A percentile compares a stretch with the other conserved stretches of the same genome.
phyloP scores from a whole-genome alignment of 305 asterid species.

The Plantago coronopus region DNA sequence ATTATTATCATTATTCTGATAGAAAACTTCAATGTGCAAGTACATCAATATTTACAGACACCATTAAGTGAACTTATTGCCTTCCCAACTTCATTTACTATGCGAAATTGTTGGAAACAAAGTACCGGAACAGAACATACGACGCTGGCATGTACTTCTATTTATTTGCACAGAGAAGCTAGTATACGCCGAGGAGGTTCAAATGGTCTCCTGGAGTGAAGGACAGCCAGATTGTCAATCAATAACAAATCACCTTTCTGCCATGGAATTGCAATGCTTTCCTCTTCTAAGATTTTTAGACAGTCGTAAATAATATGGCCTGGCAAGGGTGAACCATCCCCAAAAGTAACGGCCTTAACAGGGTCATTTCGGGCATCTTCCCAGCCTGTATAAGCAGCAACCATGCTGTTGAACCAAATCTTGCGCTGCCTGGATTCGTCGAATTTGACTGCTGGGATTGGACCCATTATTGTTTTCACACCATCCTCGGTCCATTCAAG shows the following conservation, averaged over 20 bases:
- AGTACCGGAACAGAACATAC: background rate
- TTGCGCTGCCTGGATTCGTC: slow-evolving; percentile 58
- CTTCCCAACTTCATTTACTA: background rate
- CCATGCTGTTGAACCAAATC: slow-evolving; percentile 92
- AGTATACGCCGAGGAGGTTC: slow-evolving; percentile 73
- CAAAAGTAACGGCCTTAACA: slow-evolving; percentile 71
- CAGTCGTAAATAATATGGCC: slow-evolving; percentile 59
- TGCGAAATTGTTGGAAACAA: background rate
- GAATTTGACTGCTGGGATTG: slow-evolving; percentile 68
- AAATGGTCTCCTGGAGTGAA: slow-evolving; percentile 69
- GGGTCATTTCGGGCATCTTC: slow-evolving; percentile 72
- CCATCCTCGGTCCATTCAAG: slow-evolving; percentile 75
- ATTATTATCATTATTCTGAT: background rate
- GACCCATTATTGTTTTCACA: slow-evolving; percentile 75
- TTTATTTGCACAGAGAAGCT: slow-evolving; percentile 79
- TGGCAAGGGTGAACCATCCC: slow-evolving; percentile 67
- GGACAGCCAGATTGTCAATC: slow-evolving; percentile 79
- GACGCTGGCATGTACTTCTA: background rate
- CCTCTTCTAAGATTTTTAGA: slow-evolving; percentile 62
- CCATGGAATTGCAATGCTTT: slow-evolving; percentile 77
- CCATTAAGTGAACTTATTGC: background rate
- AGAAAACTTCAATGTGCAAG: too few relatives aligned
- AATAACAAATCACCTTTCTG: slow-evolving; percentile 63
- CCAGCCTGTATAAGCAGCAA: slow-evolving; percentile 90
- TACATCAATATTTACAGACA: background rate